Conservation (phyloP, 1,284 basidiomycete genomes). For the Cutaneotrichosporon spelunceum region DNA sequence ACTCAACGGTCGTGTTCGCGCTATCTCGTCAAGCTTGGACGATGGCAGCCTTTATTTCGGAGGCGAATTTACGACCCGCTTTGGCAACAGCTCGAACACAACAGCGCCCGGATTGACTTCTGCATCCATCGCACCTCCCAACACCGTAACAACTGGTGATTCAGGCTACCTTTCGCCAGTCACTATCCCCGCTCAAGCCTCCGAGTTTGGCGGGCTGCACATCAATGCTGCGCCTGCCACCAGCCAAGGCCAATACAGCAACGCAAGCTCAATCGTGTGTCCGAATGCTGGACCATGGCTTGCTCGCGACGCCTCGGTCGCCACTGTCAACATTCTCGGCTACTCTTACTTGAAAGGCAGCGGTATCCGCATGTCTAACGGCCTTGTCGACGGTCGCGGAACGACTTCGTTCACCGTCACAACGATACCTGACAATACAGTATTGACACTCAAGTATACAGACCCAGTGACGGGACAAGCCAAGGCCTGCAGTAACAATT, state of each 20-base stretch:
- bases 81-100: conserved; percentile 59
- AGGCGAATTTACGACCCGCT: conserved; percentile 77
- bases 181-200: conserved; percentile 60
- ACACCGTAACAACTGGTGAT: conserved; percentile 71
- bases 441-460: conserved; percentile 70
- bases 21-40: conserved; percentile 72
- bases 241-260: conserved; percentile 60
- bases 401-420: conserved; percentile 81
- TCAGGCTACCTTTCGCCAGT: conserved; percentile 88
- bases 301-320: conserved; percentile 65
- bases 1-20: conserved; percentile 71
- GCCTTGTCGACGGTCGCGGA: conserved; percentile 72
- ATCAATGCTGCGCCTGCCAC: conserved; percentile 71
- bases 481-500: conserved; percentile 65
- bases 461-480: conserved; percentile 72
- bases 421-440: conserved; percentile 81
- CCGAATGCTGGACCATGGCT: conserved; percentile 76
- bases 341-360: conserved; percentile 60
- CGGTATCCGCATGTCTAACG: conserved; percentile 87
- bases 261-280: conserved; percentile 76
- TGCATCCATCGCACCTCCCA: conserved; percentile 39
- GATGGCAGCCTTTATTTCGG: conserved; percentile 75
- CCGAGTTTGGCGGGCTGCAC: conserved; percentile 51
- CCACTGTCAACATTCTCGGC: conserved; percentile 70
- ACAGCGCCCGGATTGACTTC: conserved; percentile 63